Evolutionary conservation across 164 flowering plant genomes (phyloP).

Genomic region (Paratinospora sagittata): DNA sequence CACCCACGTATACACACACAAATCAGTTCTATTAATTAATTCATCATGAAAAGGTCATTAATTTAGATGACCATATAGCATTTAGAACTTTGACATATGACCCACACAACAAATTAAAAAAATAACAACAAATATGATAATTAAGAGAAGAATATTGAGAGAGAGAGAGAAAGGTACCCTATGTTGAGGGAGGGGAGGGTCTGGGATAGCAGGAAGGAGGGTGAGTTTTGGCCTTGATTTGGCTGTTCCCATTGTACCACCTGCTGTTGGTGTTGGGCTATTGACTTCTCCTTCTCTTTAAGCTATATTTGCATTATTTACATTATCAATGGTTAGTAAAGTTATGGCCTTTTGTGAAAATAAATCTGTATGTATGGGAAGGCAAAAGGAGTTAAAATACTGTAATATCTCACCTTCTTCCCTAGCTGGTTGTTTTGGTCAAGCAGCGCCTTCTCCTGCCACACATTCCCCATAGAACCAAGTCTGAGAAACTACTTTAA

Average conservation of each 20-base stretch:
- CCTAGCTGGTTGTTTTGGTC: slow-evolving; percentile 53
- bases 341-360: too few relatives aligned
- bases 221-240: slow-evolving; percentile 21
- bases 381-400: not conserved
- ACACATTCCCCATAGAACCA: slow-evolving; percentile 1
- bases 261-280: slow-evolving; percentile 9
- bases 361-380: not conserved
- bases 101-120: not conserved
- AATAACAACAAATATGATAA: not conserved
- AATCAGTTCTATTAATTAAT: too few relatives aligned
- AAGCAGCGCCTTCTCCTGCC: slow-evolving; percentile 59
- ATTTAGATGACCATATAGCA: too few relatives aligned
- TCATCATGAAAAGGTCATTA: too few relatives aligned
- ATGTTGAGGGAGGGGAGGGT: slow-evolving; percentile 31
- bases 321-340: not conserved
- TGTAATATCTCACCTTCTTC: slow-evolving; percentile 43
- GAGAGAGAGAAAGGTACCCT: slow-evolving; percentile 28
- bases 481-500: not conserved
- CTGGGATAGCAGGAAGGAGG: slow-evolving; percentile 25
- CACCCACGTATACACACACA: too few relatives aligned
- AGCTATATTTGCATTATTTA: not conserved
- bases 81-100: too few relatives aligned
- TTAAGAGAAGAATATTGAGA: not conserved
- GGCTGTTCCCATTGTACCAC: slow-evolving; percentile 27
- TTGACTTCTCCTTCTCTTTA: slow-evolving; percentile 30